Conservation (phyloP, 805 yeast species). For the Candida cerambycidarum region DNA sequence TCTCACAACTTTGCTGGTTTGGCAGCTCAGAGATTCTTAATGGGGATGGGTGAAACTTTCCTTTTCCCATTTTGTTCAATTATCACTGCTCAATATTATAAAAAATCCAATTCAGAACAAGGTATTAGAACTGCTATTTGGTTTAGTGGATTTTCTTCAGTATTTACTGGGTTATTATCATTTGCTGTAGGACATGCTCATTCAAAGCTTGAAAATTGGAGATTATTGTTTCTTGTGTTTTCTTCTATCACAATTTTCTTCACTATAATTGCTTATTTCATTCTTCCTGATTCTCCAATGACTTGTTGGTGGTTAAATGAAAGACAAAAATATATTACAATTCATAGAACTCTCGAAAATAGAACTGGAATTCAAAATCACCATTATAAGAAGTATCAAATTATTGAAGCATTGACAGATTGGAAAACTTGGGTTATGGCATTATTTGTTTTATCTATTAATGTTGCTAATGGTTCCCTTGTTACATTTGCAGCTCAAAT, state of each 20-base stretch:
- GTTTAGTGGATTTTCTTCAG: constrained; percentile 49
- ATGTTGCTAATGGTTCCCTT: constrained; percentile 37
- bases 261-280: constrained; percentile 46
- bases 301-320: constrained; percentile 37
- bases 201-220: constrained; percentile 56
- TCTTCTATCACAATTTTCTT: constrained; percentile 57
- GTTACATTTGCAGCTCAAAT: constrained; percentile 44
- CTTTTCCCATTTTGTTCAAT: constrained; percentile 39
- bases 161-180: constrained; percentile 44
- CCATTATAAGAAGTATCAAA: constrained; percentile 35
- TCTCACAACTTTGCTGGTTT: constrained; percentile 41
- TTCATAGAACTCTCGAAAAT: constrained; percentile 29
- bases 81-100: constrained; percentile 27
- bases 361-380: constrained; percentile 44
- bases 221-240: constrained; percentile 53
- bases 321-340: constrained; percentile 32
- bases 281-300: constrained; percentile 40
- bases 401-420: constrained; percentile 35
- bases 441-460: constrained; percentile 23
- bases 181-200: constrained; percentile 31
- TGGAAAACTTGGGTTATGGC: constrained; percentile 36
- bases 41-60: constrained; percentile 24
- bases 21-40: constrained; percentile 20
- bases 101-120: constrained; percentile 16
- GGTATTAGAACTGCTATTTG: constrained; percentile 25